Conservation (phyloP, 2,329 filamentous ascomycete genomes). For the Aspergillus glaucus region DNA sequence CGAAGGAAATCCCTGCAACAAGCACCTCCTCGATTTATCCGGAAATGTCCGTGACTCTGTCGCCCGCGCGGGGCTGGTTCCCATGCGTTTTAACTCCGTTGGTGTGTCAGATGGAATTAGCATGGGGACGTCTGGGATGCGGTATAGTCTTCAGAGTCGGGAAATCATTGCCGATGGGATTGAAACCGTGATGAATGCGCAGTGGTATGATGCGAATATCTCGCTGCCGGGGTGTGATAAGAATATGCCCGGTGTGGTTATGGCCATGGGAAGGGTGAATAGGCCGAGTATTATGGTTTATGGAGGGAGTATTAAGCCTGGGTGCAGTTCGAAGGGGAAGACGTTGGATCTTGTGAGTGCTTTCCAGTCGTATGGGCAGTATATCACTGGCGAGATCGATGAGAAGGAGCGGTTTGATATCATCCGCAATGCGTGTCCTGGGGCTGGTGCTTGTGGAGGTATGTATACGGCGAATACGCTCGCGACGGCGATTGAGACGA, state of each 20-base stretch:
- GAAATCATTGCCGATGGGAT: slow-evolving; percentile 96
- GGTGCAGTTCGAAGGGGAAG: slow-evolving; percentile 63
- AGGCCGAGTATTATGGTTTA: slow-evolving; percentile 92
- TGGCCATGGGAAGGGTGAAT: slow-evolving; percentile 88
- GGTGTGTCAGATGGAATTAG: slow-evolving; percentile 93
- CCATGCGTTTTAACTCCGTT: slow-evolving; percentile 96
- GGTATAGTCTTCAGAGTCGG: slow-evolving; percentile 83
- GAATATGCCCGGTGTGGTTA: slow-evolving; percentile 89
- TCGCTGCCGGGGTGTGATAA: slow-evolving; percentile 95
- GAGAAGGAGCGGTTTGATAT: slow-evolving; percentile 9
- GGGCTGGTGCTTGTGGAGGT: slow-evolving; percentile 71
- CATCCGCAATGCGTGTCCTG: slow-evolving; percentile 52
- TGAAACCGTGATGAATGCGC: slow-evolving; percentile 93
- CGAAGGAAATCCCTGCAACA: slow-evolving; percentile 97
- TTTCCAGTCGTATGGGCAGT: slow-evolving; percentile 92
- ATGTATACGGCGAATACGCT: slow-evolving; percentile 72
- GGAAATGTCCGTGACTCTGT: slow-evolving; percentile 64
- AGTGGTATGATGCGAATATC: slow-evolving; percentile 96
- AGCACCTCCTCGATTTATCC: slow-evolving; percentile 86
- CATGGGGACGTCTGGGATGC: slow-evolving; percentile 94
- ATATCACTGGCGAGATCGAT: slow-evolving; percentile 45
- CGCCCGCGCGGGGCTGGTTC: slow-evolving; percentile 67
- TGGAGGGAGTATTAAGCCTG: slow-evolving; percentile 82
- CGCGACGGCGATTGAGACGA: slow-evolving; percentile 61
- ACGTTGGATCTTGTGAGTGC: slow-evolving; percentile 86